A percentile compares a stretch with the other conserved stretches of the same genome.
Evolutionary conservation across 257 asterid species (phyloP).

Genomic region (Mentha longifolia): DNA sequence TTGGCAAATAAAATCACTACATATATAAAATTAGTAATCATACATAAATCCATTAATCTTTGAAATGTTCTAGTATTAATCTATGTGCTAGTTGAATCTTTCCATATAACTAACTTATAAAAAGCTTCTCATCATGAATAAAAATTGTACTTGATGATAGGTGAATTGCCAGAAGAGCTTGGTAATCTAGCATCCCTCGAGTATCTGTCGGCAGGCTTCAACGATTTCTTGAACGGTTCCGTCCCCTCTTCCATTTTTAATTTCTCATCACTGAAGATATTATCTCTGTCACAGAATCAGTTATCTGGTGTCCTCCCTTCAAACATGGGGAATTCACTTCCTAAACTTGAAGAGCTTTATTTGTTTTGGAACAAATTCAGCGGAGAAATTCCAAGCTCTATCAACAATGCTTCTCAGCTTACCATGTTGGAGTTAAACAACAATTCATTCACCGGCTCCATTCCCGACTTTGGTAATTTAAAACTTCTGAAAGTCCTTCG

Average conservation of each 20-base stretch:
- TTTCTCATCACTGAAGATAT: not conserved
- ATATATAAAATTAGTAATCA: too few species aligned
- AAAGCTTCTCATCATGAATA: not conserved
- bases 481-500: not conserved
- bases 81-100: too few species aligned
- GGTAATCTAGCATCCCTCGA: not conserved
- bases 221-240: not conserved
- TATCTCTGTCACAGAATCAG: not conserved
- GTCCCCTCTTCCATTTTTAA: constrained; percentile 9
- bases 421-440: not conserved
- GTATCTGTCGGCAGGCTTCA: not conserved
- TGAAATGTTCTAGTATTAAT: too few species aligned
- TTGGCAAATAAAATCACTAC: too few species aligned
- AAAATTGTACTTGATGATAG: not conserved
- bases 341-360: not conserved
- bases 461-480: constrained; percentile 15
- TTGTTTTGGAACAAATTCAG: not conserved
- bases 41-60: too few species aligned
- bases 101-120: not conserved
- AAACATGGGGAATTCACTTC: not conserved
- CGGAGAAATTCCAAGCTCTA: not conserved
- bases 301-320: not conserved
- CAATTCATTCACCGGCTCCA: constrained; percentile 6
- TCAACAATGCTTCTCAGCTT: not conserved
- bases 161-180: not conserved